Evolutionary conservation across 2,329 filamentous ascomycete genomes (phyloP).

Genomic region (Venturia aucupariae): DNA sequence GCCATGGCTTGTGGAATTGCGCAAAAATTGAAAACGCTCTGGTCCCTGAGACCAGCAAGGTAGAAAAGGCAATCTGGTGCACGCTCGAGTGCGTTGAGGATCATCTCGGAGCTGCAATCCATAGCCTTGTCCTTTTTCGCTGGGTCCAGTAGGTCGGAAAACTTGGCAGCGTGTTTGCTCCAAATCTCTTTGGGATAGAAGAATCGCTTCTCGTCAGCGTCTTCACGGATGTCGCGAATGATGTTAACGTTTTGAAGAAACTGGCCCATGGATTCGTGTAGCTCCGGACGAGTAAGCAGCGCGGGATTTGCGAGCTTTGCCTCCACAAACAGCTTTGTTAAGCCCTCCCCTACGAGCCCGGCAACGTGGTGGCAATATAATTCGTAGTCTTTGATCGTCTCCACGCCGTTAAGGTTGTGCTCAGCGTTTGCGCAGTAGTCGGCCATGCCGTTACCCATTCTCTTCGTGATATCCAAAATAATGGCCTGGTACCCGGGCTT

Average conservation of each 20-base stretch:
- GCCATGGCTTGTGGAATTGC: slow-evolving; percentile 97
- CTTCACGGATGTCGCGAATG: slow-evolving; percentile 89
- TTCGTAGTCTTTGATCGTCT: slow-evolving; percentile 83
- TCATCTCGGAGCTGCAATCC: slow-evolving; percentile 86
- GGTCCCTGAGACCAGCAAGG: slow-evolving; percentile 86
- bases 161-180: slow-evolving; percentile 86
- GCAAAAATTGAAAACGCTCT: slow-evolving; percentile 98
- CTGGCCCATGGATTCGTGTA: slow-evolving; percentile 93
- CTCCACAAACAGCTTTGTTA: slow-evolving; percentile 83
- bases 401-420: slow-evolving; percentile 67
- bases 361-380: slow-evolving; percentile 97
- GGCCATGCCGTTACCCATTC: slow-evolving; percentile 98
- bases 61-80: slow-evolving; percentile 95
- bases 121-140: slow-evolving; percentile 69
- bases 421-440: slow-evolving; percentile 78
- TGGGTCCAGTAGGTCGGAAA: slow-evolving; percentile 81
- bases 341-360: slow-evolving; percentile 91
- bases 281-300: slow-evolving; percentile 64
- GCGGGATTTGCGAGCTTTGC: slow-evolving; percentile 78
- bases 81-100: slow-evolving; percentile 78
- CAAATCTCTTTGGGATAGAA: slow-evolving; percentile 97
- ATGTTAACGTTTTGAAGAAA: slow-evolving; percentile 99
- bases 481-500: slow-evolving; percentile 77
- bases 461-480: slow-evolving; percentile 83
- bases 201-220: slow-evolving; percentile 73